Base-by-base conservation (phyloP, 306 rosid species). In the Ceratonia siliqua region DNA sequence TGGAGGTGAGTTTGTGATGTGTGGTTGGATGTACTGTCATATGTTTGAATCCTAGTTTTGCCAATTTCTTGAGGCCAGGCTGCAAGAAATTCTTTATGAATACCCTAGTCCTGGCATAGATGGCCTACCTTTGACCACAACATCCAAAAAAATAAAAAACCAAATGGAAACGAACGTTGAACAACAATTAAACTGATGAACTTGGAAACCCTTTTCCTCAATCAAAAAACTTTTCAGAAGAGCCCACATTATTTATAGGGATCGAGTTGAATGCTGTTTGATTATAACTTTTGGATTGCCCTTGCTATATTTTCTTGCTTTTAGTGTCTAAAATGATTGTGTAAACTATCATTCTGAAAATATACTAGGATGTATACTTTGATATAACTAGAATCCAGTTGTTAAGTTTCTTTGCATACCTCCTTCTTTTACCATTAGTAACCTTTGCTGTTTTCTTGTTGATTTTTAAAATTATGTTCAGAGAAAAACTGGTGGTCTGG, bases 401-500 rank as follows among this genome's bases (percentile, higher is more conserved):
- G 14, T 21, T 9, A 52, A 11, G 24, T 25, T 53, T 67, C 55
- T 72, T 42, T 66, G 15, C 6, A 58, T 24, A 4, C 17, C 49
- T 57, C 8, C 25, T n/a, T 73, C 54, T 71, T 53, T 25, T 46
- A 56, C 20, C 20, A 62, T 72, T 24, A 54, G 35, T 76, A 48
- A 59, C 59, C n/a, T 52, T 67, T 20, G 8, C 49, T 72, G 22
- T 56, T 17, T 61, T 77, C 65, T 62, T 70, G 75, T 62, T 75
- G 55, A 65, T 73, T 59, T 67, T 70, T 82, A 8, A 36, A 62
- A 70, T 69, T 36, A 67, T 69, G 68, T 80, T 74, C 90, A 94
- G 99, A 90, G 93, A 73, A 94, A 92, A 87, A 94, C 99, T 39
- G 99, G 99, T 73, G 99, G 99, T 39, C 74, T 94, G 85, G 97